Base-by-base conservation (phyloP, 352 stramenopile genomes). In the Pythium brachiatum region DNA sequence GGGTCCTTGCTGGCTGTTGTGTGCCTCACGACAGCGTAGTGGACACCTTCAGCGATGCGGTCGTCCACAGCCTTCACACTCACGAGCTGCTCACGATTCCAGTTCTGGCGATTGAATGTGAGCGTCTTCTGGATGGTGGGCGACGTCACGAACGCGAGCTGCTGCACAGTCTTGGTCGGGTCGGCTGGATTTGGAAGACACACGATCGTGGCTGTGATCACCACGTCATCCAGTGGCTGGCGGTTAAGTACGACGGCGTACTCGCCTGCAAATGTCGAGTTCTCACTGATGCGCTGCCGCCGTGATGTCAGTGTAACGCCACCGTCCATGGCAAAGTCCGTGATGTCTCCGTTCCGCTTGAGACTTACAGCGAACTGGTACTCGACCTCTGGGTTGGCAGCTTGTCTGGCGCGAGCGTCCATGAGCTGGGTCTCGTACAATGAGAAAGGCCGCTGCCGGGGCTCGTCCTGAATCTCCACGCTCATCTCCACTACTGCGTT, bases 231-330 rank as follows among this genome's bases (percentile, higher is more conserved):
- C 0, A 89, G 67, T 3, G 83, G 83, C 27, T 80, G 68, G 5
- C 80, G 78, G 38, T 93, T 93, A 20, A 93, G 58, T 18, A 91
- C 80, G 36, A 93, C 66, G 0, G 69, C 73, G 66, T 90, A 93
- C 46, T 87, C 75, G 8, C 81, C 81, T 1, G 64, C 48, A 8
- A 78, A 56, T 0, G 78, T 52, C 5, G 67, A 72, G 41, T 74
- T 79, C 65, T 93, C 81, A 12, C 68, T 38, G 26, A 90, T 78
- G 0, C 74, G 69, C n/a, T 74, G 68, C 15, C 83, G 63, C 50
- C 78, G 59, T 6, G 79, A 73, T 1, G 76, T 70, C 3, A 91
- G 43, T 2, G 81, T 88, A 3, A 93, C 64, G 0, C 83, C 83
- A 1, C 81, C 83, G 16, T 93, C 78, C 74, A 89, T 88, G 0